Evolutionary conservation across 2,329 filamentous ascomycete species (phyloP).

Genomic region (Aspergillus versicolor): DNA sequence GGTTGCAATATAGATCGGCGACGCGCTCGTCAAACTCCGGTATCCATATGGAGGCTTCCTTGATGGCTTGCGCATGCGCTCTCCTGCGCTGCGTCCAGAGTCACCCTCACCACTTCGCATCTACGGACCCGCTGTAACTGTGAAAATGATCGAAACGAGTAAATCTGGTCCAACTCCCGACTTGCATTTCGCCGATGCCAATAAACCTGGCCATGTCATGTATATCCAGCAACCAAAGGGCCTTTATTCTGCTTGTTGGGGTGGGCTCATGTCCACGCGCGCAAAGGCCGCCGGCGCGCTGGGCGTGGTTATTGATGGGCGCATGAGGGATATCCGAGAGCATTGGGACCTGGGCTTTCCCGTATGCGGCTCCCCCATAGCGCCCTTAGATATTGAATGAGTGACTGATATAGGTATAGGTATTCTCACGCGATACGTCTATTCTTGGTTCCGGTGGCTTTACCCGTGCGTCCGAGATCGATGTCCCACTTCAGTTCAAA

Average conservation of each 20-base stretch:
- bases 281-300: background rate
- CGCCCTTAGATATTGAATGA: too few species aligned
- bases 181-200: background rate
- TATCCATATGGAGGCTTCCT: background rate
- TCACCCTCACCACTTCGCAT: background rate
- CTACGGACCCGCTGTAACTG: background rate
- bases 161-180: background rate
- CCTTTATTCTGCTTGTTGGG: background rate
- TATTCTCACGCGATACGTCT: background rate
- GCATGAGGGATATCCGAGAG: background rate
- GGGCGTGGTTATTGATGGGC: background rate
- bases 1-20: background rate
- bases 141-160: background rate
- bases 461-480: background rate
- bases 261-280: background rate
- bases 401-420: too few species aligned
- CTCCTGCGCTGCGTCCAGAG: background rate
- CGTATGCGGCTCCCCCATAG: background rate
- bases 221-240: background rate
- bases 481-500: background rate
- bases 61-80: background rate
- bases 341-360: background rate
- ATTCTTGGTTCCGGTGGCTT: background rate
- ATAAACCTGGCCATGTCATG: background rate
- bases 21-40: background rate